Evolutionary conservation across 2,329 filamentous ascomycete genomes (phyloP).

Genomic region (Cyanodermella asteris): DNA sequence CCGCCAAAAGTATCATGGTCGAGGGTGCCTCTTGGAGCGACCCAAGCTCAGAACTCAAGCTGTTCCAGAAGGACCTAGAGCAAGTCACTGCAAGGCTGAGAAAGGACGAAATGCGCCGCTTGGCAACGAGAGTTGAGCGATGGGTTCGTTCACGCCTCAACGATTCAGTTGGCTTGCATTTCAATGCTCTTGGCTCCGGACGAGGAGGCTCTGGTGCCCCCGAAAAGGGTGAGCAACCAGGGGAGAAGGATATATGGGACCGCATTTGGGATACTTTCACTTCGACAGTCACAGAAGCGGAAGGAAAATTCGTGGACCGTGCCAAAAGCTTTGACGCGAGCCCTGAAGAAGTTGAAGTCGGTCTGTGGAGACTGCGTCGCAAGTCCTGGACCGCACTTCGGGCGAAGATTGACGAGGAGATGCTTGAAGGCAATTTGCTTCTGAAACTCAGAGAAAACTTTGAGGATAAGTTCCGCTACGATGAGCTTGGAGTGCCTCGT

Average conservation of each 20-base stretch:
- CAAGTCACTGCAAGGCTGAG: slow-evolving; percentile 66
- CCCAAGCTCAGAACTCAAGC: slow-evolving; percentile 54
- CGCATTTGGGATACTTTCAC: slow-evolving; percentile 78
- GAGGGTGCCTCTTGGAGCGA: slow-evolving; percentile 71
- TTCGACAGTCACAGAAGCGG: slow-evolving; percentile 63
- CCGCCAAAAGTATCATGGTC: slow-evolving; percentile 53
- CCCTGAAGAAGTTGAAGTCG: slow-evolving; percentile 73
- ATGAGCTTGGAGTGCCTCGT: slow-evolving; percentile 77
- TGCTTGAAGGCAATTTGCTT: slow-evolving; percentile 91
- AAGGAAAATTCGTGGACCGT: slow-evolving; percentile 64
- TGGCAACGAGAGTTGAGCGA: slow-evolving; percentile 76
- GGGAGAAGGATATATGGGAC: slow-evolving; percentile 85
- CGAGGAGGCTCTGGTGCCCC: slow-evolving; percentile 63
- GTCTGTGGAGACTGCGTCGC: slow-evolving; percentile 73
- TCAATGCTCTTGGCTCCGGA: slow-evolving; percentile 85
- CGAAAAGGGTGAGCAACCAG: slow-evolving; percentile 50
- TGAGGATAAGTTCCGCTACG: slow-evolving; percentile 97
- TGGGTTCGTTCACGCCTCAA: slow-evolving; percentile 78
- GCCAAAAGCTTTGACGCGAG: slow-evolving; percentile 88
- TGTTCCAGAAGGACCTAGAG: slow-evolving; percentile 80
- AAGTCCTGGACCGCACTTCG: slow-evolving; percentile 88
- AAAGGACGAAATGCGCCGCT: slow-evolving; percentile 85
- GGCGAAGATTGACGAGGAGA: slow-evolving; percentile 85
- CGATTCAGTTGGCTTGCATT: slow-evolving; percentile 77
- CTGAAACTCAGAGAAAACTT: slow-evolving; percentile 95